Percentiles rank a stretch among this genome's conserved stretches.
These are phyloP conservation scores for Metschnikowia matae DNA, from an alignment of 805 yeast genomes.

Conservation along the genomic window DNA sequence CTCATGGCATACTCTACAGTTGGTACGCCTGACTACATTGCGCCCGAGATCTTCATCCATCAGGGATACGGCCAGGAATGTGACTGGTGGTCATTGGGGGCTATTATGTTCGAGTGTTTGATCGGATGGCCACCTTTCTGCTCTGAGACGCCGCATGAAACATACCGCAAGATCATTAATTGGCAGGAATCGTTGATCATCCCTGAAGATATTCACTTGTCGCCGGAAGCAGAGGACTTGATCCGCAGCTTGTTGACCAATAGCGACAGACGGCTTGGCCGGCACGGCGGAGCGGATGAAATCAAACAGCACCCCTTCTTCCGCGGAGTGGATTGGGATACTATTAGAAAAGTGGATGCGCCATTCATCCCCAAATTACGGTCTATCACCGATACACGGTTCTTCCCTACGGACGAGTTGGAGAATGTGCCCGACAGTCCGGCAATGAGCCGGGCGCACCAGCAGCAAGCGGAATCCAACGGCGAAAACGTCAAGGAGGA, in stretches of 20 bases:
- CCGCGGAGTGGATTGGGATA: constrained; percentile 94
- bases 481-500: constrained; percentile 67
- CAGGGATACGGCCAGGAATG: constrained; percentile 97
- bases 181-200: constrained; percentile 86
- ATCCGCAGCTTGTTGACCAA: constrained; percentile 72
- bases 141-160: constrained; percentile 90
- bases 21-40: constrained; percentile 94
- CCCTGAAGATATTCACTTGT: constrained; percentile 88
- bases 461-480: constrained; percentile 53
- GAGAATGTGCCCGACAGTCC: constrained; percentile 94
- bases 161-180: constrained; percentile 84
- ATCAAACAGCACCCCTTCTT: constrained; percentile 88
- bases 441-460: constrained; percentile 49
- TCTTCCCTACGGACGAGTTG: constrained; percentile 96
- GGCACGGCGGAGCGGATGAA: constrained; percentile 89
- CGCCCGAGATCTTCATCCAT: constrained; percentile 88
- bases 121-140: constrained; percentile 98
- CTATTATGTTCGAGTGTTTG: constrained; percentile 93
- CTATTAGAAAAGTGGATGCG: constrained; percentile 82
- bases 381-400: constrained; percentile 91
- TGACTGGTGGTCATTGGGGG: constrained; percentile 98
- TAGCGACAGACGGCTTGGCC: constrained; percentile 77
- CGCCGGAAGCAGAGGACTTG: constrained; percentile 85
- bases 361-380: constrained; percentile 91
- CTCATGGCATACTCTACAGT: constrained; percentile 95